Evolutionary conservation across 352 stramenopile species (phyloP).

Genomic region (Phytopythium vexans): DNA sequence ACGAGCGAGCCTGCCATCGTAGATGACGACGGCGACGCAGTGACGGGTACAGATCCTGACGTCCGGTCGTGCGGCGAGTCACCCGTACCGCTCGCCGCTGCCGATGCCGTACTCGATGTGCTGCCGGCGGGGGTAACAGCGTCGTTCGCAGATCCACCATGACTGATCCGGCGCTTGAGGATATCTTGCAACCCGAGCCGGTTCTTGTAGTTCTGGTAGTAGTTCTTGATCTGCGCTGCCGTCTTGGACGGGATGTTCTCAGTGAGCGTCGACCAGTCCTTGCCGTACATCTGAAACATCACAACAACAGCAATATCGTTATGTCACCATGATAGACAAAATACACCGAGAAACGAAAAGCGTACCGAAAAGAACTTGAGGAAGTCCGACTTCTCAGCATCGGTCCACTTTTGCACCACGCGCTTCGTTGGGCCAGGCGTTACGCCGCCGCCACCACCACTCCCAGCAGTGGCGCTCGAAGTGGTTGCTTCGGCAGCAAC

Average conservation of each 20-base stretch:
- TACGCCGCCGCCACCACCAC: conserved; percentile 4
- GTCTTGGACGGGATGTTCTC: conserved; percentile 89
- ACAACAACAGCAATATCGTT: conserved; percentile 7
- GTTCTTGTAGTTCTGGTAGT: conserved; percentile 94
- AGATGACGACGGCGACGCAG: no score
- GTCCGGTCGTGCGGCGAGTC: conserved; percentile 14
- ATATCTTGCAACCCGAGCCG: conserved; percentile 86
- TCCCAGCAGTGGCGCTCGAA: background rate
- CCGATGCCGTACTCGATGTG: no score
- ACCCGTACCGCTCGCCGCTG: background rate
- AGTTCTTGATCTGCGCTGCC: conserved; percentile 90
- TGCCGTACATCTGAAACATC: conserved; percentile 64
- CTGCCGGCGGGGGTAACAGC: no score
- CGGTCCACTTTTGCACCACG: conserved; percentile 90
- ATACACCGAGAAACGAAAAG: conserved; percentile 4
- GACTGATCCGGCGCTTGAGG: conserved; percentile 75
- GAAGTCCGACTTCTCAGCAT: conserved; percentile 86
- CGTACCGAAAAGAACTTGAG: conserved; percentile 85
- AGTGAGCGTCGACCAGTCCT: conserved; percentile 86
- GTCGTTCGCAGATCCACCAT: conserved; percentile 1
- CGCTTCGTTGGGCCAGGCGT: conserved; percentile 48
- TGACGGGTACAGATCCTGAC: no score
- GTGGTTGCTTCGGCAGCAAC: background rate
- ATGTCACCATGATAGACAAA: conserved; percentile 1
- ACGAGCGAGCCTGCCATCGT: no score